A percentile compares a stretch with the other conserved stretches of the same genome.
Evolutionary conservation across 1,284 basidiomycete species (phyloP).

Genomic region (Marasmius fiardii): DNA sequence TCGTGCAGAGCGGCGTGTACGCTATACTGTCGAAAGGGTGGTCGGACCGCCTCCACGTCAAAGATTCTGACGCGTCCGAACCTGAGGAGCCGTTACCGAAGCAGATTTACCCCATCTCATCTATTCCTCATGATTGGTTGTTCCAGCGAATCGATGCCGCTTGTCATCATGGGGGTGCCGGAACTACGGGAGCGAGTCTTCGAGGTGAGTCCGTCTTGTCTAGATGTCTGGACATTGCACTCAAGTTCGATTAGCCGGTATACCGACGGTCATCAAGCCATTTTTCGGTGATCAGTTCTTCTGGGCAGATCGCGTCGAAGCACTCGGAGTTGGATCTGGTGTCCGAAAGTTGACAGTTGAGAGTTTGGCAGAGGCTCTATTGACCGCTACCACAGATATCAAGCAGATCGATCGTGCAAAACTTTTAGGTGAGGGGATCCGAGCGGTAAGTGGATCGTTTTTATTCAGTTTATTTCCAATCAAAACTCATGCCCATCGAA

Average conservation of each 20-base stretch:
- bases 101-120: conserved; percentile 81
- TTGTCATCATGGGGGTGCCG: conserved; percentile 97
- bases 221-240: background rate
- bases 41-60: conserved; percentile 86
- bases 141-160: conserved; percentile 93
- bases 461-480: background rate
- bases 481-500: conserved; percentile 13
- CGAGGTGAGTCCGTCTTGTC: conserved; percentile 53
- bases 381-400: conserved; percentile 78
- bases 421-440: conserved; percentile 80
- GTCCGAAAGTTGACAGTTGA: conserved; percentile 85
- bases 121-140: conserved; percentile 96
- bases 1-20: conserved; percentile 79
- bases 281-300: conserved; percentile 99
- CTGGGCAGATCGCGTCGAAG: conserved; percentile 94
- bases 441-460: conserved; percentile 53
- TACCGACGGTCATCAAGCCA: conserved; percentile 94
- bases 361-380: conserved; percentile 73
- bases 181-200: conserved; percentile 92
- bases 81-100: conserved; percentile 68
- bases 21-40: conserved; percentile 97
- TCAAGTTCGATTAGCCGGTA: conserved; percentile 60
- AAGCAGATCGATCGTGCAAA: conserved; percentile 87
- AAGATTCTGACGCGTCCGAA: conserved; percentile 56
- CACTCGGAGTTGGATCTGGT: conserved; percentile 84